Evolutionary conservation across 768 basidiomycete species (phyloP), one percentile per base, ranked within the genome.

Genomic region (Amanita molliuscula): DNA sequence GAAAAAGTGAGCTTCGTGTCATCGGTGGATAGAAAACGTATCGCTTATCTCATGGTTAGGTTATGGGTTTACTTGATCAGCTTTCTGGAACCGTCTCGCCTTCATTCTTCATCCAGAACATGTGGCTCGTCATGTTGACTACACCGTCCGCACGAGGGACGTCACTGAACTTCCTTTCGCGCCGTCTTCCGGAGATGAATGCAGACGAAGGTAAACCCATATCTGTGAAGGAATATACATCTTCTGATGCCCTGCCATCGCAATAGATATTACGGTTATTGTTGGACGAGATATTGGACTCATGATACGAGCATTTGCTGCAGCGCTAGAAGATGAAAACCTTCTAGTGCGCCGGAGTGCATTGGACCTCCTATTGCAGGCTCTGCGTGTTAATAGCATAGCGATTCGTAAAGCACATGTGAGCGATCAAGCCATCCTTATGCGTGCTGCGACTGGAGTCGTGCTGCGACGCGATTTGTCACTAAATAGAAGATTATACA

Each of bases 51-150:
- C 41, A 21, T n/a, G 16, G 45, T 33, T 54, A 91, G 88, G 90
- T 95, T 29, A 63, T 97, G 28, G 70, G 70, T 44, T 65, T 99
- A 13, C 72, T 98, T 48, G 88, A 93, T 63, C 76, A 78, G 29
- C 66, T 98, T 1, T 89, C 93, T 2, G 82, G 80, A 40, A 84
- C 89, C 0, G 85, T 97, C 15, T 84, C 89, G 3, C 80, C 79
- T 0, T 77, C 88, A 0, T 95, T 96, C 70, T 97, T 97, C 72
- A 79, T 95, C 60, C 93, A 97, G 64, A 97, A 93, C 55, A 73
- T 98, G 31, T 97, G 94, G 88, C 74, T 98, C 28, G 78, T 88
- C 43, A 88, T 98, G 78, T 72, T 97, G 48, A 96, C 94, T 0
- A 84, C 88, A 10, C 85, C 93, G 0, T 75, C 83, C 20, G 83